Base-by-base conservation (phyloP, 768 basidiomycete species). In the Lentinula sp. region DNA sequence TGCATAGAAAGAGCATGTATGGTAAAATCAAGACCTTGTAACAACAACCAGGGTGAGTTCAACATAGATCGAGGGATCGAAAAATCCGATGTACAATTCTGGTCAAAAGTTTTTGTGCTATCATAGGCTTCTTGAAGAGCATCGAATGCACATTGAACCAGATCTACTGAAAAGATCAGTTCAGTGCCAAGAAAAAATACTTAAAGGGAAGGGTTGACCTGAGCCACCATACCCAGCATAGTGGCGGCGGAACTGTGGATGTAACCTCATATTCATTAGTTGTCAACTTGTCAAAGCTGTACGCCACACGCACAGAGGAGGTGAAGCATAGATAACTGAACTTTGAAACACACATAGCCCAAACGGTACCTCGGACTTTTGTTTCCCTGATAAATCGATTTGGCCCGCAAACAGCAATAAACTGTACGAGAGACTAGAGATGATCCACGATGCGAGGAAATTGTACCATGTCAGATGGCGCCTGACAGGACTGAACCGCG, bases 401-500 rank as follows among this genome's bases (percentile, higher is more conserved):
- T 65, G 52, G 1, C 71, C 71, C 2, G 63, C 57, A 63, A 69
- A 67, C 10, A 71, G 61, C 12, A 73, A 65, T 4, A 73, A 65
- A 13, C 67, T 65, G 62, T 70, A 73, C 9, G 72, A 70, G 9
- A 68, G 46, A 28, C 67, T 66, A 16, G 70, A 73, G 3, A 71
- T 68, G 8, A 70, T 66, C 72, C 72, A 73, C 10, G 69, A 69
- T 16, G 66, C 64, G 46, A 66, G 66, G 51, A 73, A 73, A 56
- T 68, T 73, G 41, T 66, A 69, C 72, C 72, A 73, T 12, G 70
- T 68, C 51, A 68, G 63, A 18, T 68, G 69, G n/a, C 72, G 7
- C 68, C 65, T n/a, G 65, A 64, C 28, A 66, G 35, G 36, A 28
- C 23, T 28, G 39, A 41, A 18, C 2, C 4, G 5, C 66, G 66